phyloP scores from a whole-genome alignment of 1,139 yeast species.

The Schwanniomyces etchellsii region DNA sequence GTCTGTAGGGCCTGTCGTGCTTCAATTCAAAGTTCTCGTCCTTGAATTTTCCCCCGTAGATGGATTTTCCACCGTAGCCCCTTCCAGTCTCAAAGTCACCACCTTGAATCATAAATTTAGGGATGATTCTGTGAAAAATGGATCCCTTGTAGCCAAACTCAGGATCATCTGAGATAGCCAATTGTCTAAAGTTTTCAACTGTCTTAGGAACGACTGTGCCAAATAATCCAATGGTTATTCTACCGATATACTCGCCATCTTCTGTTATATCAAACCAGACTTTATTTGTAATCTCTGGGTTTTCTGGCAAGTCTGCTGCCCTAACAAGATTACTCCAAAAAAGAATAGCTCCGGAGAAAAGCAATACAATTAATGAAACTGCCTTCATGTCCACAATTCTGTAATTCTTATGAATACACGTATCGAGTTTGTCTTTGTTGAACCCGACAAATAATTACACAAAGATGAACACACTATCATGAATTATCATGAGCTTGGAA shows the following conservation, averaged over 20 bases:
- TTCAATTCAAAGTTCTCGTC: constrained; percentile 54
- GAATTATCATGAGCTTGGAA: too few relatives aligned
- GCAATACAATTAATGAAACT: constrained; percentile 17
- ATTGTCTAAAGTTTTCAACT: constrained; percentile 51
- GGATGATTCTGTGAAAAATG: constrained; percentile 54
- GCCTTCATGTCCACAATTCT: constrained; percentile 23
- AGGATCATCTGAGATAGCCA: constrained; percentile 58
- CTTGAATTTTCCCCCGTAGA: constrained; percentile 50
- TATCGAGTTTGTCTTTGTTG: too few relatives aligned
- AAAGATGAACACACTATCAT: too few relatives aligned
- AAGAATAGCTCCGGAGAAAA: constrained; percentile 15
- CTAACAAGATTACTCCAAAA: constrained; percentile 14
- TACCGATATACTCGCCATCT: constrained; percentile 69
- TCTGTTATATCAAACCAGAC: constrained; percentile 85
- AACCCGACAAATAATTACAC: too few relatives aligned
- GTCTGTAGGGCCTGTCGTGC: constrained; percentile 54
- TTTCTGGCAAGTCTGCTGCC: constrained; percentile 30
- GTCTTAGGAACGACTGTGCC: constrained; percentile 63
- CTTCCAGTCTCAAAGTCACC: constrained; percentile 58
- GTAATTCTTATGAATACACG: too few relatives aligned
- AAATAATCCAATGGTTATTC: constrained; percentile 62
- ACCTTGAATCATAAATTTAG: constrained; percentile 57
- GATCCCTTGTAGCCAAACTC: constrained; percentile 45
- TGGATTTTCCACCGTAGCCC: constrained; percentile 58
- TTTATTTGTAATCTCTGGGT: constrained; percentile 62